Base-by-base conservation (phyloP, 1,284 basidiomycete genomes). In the Pseudozyma hubeiensis region DNA sequence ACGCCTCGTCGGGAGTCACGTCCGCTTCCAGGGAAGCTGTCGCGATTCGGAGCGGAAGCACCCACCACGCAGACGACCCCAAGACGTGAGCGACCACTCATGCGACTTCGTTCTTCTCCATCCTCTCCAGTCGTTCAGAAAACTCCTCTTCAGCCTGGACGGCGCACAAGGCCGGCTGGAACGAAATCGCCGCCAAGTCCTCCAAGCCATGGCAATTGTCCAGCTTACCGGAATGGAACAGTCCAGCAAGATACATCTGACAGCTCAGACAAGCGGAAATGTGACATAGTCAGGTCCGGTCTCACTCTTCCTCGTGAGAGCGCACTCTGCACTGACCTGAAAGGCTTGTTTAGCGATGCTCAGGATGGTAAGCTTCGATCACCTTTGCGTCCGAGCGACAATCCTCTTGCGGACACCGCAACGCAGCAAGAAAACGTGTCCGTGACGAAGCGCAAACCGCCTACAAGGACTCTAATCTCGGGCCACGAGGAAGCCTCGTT, bases 11-110 rank as follows among this genome's bases (percentile, higher is more conserved):
- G 45, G 0, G 34, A 59, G 5, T 16, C 19, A 13, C 48, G 44
- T 3, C 29, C 47, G 6, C n/a, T 58, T 16, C 54, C 53, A 8
- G 54, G 50, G 6, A 53, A 46, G 30, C 48, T 55, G 43, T 29
- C 29, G 17, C 41, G 29, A n/a, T 19, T 47, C 46, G 31, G 33
- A 14, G 34, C 16, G 11, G 33, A 49, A 5, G 24, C 47, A 47
- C 30, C 0, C 33, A 16, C 31, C 19, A 9, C 31, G 35, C 24
- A 16, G 40, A 37, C 10, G 35, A 9, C 35, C 2, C n/a, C 11
- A 16, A 41, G 40, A 5, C 43, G 5, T 33, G 8, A 31, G 7
- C 24, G 45, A 11, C 45, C 29, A 14, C 30, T 16, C 29, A 30
- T 30, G 30, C 45, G 45, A 33, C 45, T 33, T 33, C 29, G 24